Conservation (phyloP, 495 filamentous ascomycete genomes). For the Elasticomyces elasticus region DNA sequence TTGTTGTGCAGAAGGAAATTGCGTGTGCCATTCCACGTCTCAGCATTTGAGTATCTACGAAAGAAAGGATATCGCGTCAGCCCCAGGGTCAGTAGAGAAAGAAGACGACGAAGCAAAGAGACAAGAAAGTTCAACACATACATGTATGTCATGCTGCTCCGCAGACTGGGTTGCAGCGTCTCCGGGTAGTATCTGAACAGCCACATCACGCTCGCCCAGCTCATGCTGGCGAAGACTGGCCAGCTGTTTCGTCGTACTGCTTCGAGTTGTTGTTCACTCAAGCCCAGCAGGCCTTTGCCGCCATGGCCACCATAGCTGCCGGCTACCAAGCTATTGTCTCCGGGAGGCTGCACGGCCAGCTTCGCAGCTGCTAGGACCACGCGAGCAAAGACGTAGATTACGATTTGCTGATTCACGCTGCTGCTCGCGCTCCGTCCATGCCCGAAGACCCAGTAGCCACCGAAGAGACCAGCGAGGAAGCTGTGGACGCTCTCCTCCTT, state of each 20-base stretch:
- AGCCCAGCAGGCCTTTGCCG: constrained; percentile 21
- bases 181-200: constrained; percentile 86
- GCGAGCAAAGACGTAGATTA: constrained; percentile 93
- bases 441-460: constrained; percentile 90
- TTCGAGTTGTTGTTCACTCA: constrained; percentile 25
- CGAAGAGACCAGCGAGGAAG: constrained; percentile 82
- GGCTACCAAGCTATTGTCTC: constrained; percentile 24
- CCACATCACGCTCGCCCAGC: constrained; percentile 93
- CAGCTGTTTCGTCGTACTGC: constrained; percentile 61
- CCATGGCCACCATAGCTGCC: constrained; percentile 33
- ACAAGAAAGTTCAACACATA: constrained; percentile 39
- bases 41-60: constrained; percentile 55
- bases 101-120: constrained; percentile 3
- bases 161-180: constrained; percentile 75
- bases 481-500: constrained; percentile 54
- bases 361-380: constrained; percentile 77
- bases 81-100: constrained; percentile 21
- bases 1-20: constrained; percentile 79
- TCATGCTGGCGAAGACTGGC: constrained; percentile 79
- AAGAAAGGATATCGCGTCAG: constrained; percentile 12
- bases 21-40: constrained; percentile 72
- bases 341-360: constrained; percentile 57
- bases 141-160: constrained; percentile 97
- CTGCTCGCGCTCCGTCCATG: constrained; percentile 54
- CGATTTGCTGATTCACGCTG: constrained; percentile 91